phyloP scores from a whole-genome alignment of 495 filamentous ascomycete genomes.

The Xylaria scruposa region DNA sequence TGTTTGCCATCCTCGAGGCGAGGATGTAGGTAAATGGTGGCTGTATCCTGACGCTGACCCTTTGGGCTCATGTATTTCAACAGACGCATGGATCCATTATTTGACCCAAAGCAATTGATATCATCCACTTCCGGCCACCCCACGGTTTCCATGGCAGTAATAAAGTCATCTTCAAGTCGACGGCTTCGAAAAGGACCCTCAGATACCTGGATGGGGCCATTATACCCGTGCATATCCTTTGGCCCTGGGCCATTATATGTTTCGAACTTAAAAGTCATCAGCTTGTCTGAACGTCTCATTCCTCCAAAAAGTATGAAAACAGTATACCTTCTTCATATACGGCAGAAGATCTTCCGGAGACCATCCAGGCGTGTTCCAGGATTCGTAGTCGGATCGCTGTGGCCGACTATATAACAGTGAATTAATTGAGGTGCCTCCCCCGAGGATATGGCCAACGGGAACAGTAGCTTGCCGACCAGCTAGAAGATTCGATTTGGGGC shows the following conservation, averaged over 20 bases:
- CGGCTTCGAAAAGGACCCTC: slow-evolving; percentile 42
- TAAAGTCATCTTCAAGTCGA: slow-evolving; percentile 44
- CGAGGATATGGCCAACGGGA: slow-evolving; percentile 56
- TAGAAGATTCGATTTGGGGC: slow-evolving; percentile 44
- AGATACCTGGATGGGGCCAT: slow-evolving; percentile 58
- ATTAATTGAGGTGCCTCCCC: slow-evolving; percentile 64
- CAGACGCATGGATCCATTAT: slow-evolving; percentile 38
- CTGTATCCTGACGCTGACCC: slow-evolving; percentile 51
- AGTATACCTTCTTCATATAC: slow-evolving; percentile 56
- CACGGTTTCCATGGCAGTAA: slow-evolving; percentile 46
- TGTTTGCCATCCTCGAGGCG: slow-evolving; percentile 46
- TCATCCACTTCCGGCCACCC: slow-evolving; percentile 52
- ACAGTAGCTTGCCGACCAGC: slow-evolving; percentile 53
- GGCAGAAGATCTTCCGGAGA: slow-evolving; percentile 54
- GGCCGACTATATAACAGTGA: slow-evolving; percentile 51
- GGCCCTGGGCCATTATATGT: slow-evolving; percentile 44
- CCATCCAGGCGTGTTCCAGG: slow-evolving; percentile 59
- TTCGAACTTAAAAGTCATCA: slow-evolving; percentile 43
- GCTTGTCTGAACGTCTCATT: not conserved
- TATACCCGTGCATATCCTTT: slow-evolving; percentile 48
- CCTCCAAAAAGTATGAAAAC: slow-evolving; percentile 49
- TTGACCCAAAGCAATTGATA: slow-evolving; percentile 42
- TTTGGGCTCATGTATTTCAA: slow-evolving; percentile 37
- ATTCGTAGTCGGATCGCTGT: slow-evolving; percentile 52
- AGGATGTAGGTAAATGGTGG: slow-evolving; percentile 48